These are phyloP conservation scores for Daucus carota DNA, from an alignment of 129 eudicot species.

Conservation along the genomic window DNA sequence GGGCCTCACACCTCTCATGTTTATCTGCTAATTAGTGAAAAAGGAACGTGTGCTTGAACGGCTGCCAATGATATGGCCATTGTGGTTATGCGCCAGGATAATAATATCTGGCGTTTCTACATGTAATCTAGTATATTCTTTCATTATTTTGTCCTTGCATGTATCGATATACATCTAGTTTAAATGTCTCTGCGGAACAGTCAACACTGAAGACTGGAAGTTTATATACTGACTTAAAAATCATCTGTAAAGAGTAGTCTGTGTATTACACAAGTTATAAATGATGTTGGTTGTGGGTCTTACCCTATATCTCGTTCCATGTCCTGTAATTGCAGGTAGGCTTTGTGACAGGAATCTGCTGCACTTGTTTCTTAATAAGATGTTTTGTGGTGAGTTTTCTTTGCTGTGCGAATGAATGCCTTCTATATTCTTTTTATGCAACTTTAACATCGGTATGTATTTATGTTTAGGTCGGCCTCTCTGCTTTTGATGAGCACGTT, in stretches of 20 bases:
- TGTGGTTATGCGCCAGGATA: not conserved
- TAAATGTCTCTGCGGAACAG: not conserved
- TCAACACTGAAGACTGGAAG: not conserved
- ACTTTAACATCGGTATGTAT: not conserved
- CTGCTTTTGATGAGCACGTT: conserved; percentile 62
- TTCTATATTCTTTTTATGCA: not conserved
- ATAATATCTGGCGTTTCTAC: not conserved
- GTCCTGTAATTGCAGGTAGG: conserved; percentile 51
- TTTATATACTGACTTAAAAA: not conserved
- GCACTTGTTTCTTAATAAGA: conserved; percentile 75
- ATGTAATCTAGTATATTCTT: not conserved
- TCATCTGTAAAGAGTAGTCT: not conserved
- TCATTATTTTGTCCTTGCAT: not conserved
- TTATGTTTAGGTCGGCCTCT: conserved; percentile 36
- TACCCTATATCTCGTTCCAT: not conserved
- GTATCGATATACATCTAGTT: not conserved
- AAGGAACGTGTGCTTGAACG: not conserved
- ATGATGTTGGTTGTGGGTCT: not conserved
- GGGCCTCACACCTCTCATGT: no score
- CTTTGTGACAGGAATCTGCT: conserved; percentile 71
- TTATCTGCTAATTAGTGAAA: not conserved
- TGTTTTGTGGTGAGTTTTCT: conserved; percentile 64
- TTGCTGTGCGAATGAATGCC: conserved; percentile 1
- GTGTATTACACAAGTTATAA: not conserved
- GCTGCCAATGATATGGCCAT: not conserved